Conservation (phyloP, 1,139 yeast genomes). For the Blastobotrys ciferrii region DNA sequence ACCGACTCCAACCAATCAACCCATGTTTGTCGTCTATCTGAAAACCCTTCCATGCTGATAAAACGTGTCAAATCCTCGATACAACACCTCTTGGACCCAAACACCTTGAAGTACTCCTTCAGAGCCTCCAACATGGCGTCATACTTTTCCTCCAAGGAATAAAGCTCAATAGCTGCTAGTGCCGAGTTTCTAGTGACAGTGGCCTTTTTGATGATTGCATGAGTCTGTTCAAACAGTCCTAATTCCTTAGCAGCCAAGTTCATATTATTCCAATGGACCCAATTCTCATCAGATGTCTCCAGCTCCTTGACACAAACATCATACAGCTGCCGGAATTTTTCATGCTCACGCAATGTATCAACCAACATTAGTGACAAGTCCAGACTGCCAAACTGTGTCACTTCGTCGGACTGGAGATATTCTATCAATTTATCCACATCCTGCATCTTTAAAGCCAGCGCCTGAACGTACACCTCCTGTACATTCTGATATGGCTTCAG, state of each 20-base stretch:
- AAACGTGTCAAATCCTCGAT: slow-evolving; percentile 54
- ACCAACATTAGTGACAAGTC: slow-evolving; percentile 56
- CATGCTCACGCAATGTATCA: slow-evolving; percentile 42
- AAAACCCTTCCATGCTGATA: slow-evolving; percentile 8
- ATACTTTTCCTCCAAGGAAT: slow-evolving; percentile 10
- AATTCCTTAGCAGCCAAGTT: slow-evolving; percentile 46
- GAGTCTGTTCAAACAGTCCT: slow-evolving; percentile 33
- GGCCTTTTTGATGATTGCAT: slow-evolving; percentile 32
- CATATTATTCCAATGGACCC: slow-evolving; percentile 40
- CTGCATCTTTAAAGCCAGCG: slow-evolving; percentile 44
- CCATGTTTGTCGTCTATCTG: not conserved
- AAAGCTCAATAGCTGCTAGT: slow-evolving; percentile 53
- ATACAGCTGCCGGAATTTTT: slow-evolving; percentile 46
- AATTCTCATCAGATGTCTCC: slow-evolving; percentile 25
- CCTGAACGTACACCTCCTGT: slow-evolving; percentile 60
- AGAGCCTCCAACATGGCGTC: slow-evolving; percentile 34
- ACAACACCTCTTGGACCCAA: slow-evolving; percentile 58
- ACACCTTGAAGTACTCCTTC: slow-evolving; percentile 43
- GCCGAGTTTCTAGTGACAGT: slow-evolving; percentile 51
- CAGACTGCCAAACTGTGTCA: slow-evolving; percentile 48
- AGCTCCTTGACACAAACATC: slow-evolving; percentile 31
- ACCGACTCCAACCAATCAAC: slow-evolving; percentile 12
- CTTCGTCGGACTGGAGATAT: slow-evolving; percentile 35
- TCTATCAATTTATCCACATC: slow-evolving; percentile 36
- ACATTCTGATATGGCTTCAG: slow-evolving; percentile 47